These are phyloP conservation scores for Lactarius tabidus DNA, from an alignment of 768 basidiomycete genomes.

Conservation along the genomic window DNA sequence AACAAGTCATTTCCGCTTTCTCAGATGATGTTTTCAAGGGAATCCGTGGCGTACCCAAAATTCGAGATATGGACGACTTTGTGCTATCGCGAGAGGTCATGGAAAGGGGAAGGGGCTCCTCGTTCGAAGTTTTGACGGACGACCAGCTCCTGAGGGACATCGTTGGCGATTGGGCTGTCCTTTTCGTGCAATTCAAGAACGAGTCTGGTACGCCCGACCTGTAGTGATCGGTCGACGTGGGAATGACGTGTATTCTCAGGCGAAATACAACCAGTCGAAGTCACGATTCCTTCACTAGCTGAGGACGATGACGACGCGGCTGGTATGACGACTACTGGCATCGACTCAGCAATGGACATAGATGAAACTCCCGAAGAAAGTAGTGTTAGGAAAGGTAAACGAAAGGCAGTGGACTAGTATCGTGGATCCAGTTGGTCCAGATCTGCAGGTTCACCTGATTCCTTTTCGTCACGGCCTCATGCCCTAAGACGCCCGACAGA, in stretches of 20 bases:
- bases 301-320: slow-evolving; percentile 57
- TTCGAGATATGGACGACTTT: slow-evolving; percentile 46
- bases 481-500: background rate
- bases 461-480: background rate
- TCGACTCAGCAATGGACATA: slow-evolving; percentile 15
- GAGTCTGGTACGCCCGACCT: slow-evolving; percentile 47
- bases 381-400: slow-evolving; percentile 55
- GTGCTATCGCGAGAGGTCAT: slow-evolving; percentile 56
- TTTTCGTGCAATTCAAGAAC: slow-evolving; percentile 68
- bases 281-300: slow-evolving; percentile 51
- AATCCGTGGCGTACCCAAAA: slow-evolving; percentile 35
- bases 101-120: slow-evolving; percentile 47
- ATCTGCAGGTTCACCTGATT: background rate
- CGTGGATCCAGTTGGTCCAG: background rate
- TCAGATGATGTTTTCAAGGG: slow-evolving; percentile 41
- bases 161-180: slow-evolving; percentile 58
- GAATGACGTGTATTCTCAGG: slow-evolving; percentile 34
- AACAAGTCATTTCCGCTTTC: slow-evolving; percentile 60
- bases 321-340: slow-evolving; percentile 13
- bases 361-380: slow-evolving; percentile 33
- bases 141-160: slow-evolving; percentile 45
- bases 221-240: background rate
- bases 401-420: slow-evolving; percentile 44
- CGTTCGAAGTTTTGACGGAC: slow-evolving; percentile 49
- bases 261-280: slow-evolving; percentile 54